phyloP scores from a whole-genome alignment of 2,329 filamentous ascomycete genomes.

The Cladosporium austrohemisphaericum region DNA sequence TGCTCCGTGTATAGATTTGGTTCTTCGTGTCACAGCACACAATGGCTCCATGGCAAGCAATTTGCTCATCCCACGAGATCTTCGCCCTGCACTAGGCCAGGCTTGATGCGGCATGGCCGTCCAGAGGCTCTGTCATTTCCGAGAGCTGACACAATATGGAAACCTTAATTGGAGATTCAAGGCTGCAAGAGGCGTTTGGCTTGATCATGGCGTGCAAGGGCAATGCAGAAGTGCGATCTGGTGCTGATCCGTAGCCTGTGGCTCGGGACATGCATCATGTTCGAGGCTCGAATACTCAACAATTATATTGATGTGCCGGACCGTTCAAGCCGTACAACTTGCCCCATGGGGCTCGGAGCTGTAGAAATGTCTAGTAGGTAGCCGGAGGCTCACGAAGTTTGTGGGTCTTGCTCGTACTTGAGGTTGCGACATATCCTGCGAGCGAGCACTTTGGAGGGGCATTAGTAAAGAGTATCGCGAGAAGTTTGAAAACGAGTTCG shows the following conservation, averaged over 20 bases:
- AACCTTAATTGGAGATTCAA: neutral
- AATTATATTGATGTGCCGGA: constrained; percentile 10
- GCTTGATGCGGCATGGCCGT: neutral
- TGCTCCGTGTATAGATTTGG: constrained; percentile 12
- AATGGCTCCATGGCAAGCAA: neutral
- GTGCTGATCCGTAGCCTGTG: neutral
- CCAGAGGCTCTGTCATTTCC: neutral
- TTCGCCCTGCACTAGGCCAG: neutral
- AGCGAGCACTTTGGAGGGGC: too few species aligned
- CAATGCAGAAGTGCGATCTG: neutral
- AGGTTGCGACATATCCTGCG: too few species aligned
- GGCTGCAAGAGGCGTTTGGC: neutral
- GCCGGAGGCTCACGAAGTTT: neutral
- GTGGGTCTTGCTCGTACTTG: neutral
- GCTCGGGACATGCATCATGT: neutral
- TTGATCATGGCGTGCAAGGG: neutral
- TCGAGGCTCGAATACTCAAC: constrained; percentile 4
- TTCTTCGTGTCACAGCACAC: neutral
- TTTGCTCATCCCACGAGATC: neutral
- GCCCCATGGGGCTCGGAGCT: constrained; percentile 13
- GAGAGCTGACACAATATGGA: constrained; percentile 2
- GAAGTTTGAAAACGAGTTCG: too few species aligned
- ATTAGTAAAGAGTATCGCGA: too few species aligned
- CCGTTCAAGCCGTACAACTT: neutral
- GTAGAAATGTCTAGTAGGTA: neutral